Evolutionary conservation across 2,329 filamentous ascomycete species (phyloP).

Genomic region (Colletotrichum sp.): DNA sequence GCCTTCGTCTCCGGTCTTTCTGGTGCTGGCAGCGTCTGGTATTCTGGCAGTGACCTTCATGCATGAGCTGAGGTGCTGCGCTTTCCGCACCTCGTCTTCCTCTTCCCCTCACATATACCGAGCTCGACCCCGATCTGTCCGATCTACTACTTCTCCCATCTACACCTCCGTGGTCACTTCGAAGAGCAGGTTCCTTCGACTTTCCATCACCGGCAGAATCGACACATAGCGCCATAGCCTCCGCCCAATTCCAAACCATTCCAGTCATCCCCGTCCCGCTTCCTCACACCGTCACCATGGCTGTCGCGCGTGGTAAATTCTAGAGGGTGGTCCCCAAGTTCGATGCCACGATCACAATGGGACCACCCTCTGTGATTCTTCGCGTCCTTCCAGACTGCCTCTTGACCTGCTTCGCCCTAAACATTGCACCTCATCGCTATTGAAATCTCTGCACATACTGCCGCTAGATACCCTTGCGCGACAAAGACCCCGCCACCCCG

Average conservation of each 20-base stretch:
- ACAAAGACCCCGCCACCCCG: constrained; percentile 11
- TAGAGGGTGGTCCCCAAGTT: constrained; percentile 58
- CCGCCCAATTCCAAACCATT: background rate
- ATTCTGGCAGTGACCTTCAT: constrained; percentile 3
- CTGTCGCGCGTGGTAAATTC: constrained; percentile 48
- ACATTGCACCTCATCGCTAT: background rate
- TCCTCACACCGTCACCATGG: constrained; percentile 12
- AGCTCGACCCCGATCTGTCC: background rate
- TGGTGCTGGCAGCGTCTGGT: background rate
- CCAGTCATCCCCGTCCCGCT: background rate
- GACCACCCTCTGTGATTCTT: constrained; percentile 57
- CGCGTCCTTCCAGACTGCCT: constrained; percentile 31
- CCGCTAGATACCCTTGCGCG: background rate
- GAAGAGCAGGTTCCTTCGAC: background rate
- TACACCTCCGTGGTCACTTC: background rate
- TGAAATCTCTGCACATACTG: constrained; percentile 20
- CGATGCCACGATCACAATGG: constrained; percentile 55
- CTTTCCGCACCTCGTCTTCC: constrained; percentile 3
- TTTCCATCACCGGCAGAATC: background rate
- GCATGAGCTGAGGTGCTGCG: background rate
- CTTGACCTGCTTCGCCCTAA: constrained; percentile 1
- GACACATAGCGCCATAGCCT: background rate
- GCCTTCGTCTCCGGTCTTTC: background rate
- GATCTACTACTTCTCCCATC: background rate
- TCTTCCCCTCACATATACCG: constrained; percentile 5